Evolutionary conservation across 2,329 filamentous ascomycete genomes (phyloP), one percentile per base, ranked within the genome.

Genomic region (Trichoderma breve): DNA sequence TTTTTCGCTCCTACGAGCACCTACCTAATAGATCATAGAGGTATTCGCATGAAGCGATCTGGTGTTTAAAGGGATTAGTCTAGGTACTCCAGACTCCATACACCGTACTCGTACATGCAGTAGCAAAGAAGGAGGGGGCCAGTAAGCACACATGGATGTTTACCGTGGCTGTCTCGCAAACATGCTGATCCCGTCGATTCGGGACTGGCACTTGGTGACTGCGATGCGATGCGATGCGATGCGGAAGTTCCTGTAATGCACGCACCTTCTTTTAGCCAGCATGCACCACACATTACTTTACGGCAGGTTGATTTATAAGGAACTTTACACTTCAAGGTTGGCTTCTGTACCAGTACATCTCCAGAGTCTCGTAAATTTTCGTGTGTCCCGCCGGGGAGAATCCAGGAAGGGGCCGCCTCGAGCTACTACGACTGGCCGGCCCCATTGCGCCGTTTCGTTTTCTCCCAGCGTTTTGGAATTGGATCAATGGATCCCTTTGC

Each of bases 171-270:
- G 53, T 68, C 34, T 58, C 65, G 53, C 34, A 24, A 28, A 28
- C 53, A 47, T 28, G 26, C 39, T 70, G 43, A 72, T 62, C 26
- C 70, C 62, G 36, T 71, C 61, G 62, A 67, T 71, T 71, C 47
- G 61, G 70, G 51, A 39, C 70, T 51, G 65, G 34, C 64, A 58
- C 14, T 55, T 24, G 34, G 60, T 21, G 53, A 60, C 21, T 14
- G 15, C 43, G 21, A 62, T 28, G 57, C 36, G 36, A 43, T 34
- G 55, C 28, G 39, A 63, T 63, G 68, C 43, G 24, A 47, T 69
- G 55, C 36, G 36, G 15, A 51, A 43, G 47, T 51, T 18, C 36
- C 47, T 51, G n/a, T 34, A n/a, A 60, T 61, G 39, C 66, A 24
- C 65, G 65, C 63, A 34, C 14, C 12, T 28, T 6, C 3, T 36